A percentile compares a stretch with the other conserved stretches of the same genome.
Evolutionary conservation across 257 asterid species (phyloP).

Genomic region (Sherardia arvensis): DNA sequence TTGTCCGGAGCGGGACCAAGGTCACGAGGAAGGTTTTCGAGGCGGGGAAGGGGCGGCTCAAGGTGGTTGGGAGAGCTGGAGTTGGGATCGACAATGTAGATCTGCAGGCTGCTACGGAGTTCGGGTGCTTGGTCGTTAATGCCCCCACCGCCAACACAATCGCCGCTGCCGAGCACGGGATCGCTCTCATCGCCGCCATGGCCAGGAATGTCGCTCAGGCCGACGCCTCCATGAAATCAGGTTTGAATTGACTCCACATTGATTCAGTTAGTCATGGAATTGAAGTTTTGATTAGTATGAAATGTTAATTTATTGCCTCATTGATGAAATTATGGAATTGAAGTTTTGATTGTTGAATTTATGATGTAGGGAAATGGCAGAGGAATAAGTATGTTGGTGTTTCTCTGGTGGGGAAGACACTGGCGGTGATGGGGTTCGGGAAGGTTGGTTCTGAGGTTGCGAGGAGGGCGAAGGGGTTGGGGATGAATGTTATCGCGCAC

Average conservation of each 20-base stretch:
- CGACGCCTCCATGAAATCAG: slow-evolving; percentile 93
- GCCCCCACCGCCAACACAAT: slow-evolving; percentile 94
- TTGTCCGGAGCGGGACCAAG: slow-evolving; percentile 88
- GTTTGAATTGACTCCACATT: slow-evolving; percentile 14
- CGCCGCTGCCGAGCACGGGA: slow-evolving; percentile 94
- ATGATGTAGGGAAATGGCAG: slow-evolving; percentile 64
- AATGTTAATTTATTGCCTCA: no score
- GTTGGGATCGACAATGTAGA: slow-evolving; percentile 95
- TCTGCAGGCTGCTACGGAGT: slow-evolving; percentile 93
- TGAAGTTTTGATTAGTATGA: neutral
- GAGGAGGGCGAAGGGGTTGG: slow-evolving; percentile 93
- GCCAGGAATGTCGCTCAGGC: slow-evolving; percentile 90
- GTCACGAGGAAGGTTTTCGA: slow-evolving; percentile 86
- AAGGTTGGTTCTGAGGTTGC: slow-evolving; percentile 71
- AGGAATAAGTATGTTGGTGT: slow-evolving; percentile 62
- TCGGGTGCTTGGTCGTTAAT: slow-evolving; percentile 83
- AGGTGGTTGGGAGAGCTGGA: slow-evolving; percentile 91
- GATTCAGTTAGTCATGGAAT: neutral
- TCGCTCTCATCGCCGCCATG: slow-evolving; percentile 73
- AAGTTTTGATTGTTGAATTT: neutral
- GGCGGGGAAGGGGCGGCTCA: slow-evolving; percentile 68
- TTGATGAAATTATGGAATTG: neutral
- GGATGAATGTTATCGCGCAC: slow-evolving; percentile 87
- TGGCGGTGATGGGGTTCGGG: slow-evolving; percentile 94
- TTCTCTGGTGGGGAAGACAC: slow-evolving; percentile 86